Base-by-base conservation (phyloP, 352 stramenopile genomes). In the Globisporangium spiculum region DNA sequence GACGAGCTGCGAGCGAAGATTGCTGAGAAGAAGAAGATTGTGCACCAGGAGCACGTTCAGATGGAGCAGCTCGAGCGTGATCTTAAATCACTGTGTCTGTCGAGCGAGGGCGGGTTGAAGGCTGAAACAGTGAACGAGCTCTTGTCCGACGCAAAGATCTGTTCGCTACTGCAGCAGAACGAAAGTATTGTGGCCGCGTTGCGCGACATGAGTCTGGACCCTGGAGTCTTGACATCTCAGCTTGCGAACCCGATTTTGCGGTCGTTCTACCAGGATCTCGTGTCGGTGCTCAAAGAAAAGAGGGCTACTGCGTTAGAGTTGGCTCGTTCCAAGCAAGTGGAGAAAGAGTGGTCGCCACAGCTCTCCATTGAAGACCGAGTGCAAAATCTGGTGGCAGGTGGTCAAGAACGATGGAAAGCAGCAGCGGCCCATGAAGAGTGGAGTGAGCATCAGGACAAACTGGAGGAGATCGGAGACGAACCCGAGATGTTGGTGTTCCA, bases 401-500 rank as follows among this genome's bases (percentile, higher is more conserved):
- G 62, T 36, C 66, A 58, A 30, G n/a, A 30, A 3, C 3, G 55
- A 12, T 82, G 73, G 75, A 60, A 22, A 60, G 22, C 46, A 14
- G 67, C 56, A 56, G 69, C 67, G 38, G 44, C 55, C 50, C 66
- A 69, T 8, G 71, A 72, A 14, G 32, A 58, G 20, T 90, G 81
- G 84, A 56, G 46, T 30, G 59, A 63, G 1, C 65, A 80, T 30
- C 69, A 64, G 7, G 75, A 81, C 30, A 77, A 67, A 10, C 72
- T 92, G 32, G 72, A 88, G 20, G 84, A 90, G 61, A 76, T 92
- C 64, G 79, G 77, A 20, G 84, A 90, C n/a, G 81, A 86, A 62
- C 84, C 84, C 0, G 84, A 90, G 61, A 50, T 92, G 70, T 59
- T 92, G 36, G 65, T 92, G 38, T 92, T 92, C 50, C 84, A 92